A percentile compares a stretch with the other conserved stretches of the same genome.
Evolutionary conservation across 2,329 filamentous ascomycete genomes (phyloP).

Genomic region (Cryphonectria naterciae): DNA sequence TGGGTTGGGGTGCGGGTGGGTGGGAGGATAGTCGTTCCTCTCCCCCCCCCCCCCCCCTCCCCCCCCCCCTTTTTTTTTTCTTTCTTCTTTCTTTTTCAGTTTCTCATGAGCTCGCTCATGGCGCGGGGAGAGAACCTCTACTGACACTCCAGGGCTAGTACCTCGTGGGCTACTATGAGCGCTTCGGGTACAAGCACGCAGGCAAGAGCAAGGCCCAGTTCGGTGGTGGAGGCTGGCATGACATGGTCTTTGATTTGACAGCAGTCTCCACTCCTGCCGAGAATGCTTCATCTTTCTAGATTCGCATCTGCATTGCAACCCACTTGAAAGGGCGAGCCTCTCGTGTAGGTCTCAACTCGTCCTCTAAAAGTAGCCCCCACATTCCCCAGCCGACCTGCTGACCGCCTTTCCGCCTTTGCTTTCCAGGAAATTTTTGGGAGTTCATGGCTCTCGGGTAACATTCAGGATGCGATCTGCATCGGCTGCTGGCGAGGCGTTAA

Average conservation of each 20-base stretch:
- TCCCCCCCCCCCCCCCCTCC: too few species aligned
- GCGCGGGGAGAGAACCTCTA: background rate
- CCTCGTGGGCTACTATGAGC: conserved; percentile 74
- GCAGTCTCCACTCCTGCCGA: conserved; percentile 15
- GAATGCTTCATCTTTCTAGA: conserved; percentile 24
- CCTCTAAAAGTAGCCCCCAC: background rate
- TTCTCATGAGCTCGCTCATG: background rate
- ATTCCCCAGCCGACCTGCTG: conserved; percentile 14
- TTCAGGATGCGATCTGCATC: conserved; percentile 25
- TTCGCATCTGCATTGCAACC: conserved; percentile 21
- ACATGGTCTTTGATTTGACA: conserved; percentile 63
- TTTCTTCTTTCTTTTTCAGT: too few species aligned
- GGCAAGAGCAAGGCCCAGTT: conserved; percentile 73
- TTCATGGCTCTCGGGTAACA: conserved; percentile 16
- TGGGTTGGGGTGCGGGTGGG: too few species aligned
- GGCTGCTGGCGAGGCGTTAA: conserved; percentile 30
- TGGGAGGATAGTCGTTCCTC: too few species aligned
- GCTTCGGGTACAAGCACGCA: conserved; percentile 71
- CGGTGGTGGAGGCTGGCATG: conserved; percentile 79
- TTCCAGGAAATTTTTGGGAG: conserved; percentile 7
- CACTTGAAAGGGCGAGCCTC: conserved; percentile 13
- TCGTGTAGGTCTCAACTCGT: conserved; percentile 15
- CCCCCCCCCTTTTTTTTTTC: too few species aligned
- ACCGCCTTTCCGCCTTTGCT: background rate
- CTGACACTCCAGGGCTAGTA: conserved; percentile 45